Evolutionary conservation across 495 filamentous ascomycete species (phyloP).

Genomic region (Neurospora sp.): DNA sequence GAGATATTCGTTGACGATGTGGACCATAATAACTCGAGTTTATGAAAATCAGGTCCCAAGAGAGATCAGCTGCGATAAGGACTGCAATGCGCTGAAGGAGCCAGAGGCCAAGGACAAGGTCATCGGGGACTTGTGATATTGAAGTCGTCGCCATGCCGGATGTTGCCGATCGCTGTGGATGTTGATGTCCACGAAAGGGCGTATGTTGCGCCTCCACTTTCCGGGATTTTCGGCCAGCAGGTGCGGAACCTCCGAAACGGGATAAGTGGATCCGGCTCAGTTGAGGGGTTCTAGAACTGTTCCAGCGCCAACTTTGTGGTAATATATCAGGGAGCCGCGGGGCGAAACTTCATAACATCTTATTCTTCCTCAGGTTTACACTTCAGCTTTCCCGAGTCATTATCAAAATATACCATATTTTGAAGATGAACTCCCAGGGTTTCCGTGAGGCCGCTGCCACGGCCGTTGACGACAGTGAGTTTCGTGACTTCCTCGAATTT

Average conservation of each 20-base stretch:
- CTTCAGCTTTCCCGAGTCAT: not conserved
- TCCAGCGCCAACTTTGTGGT: not conserved
- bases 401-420: not conserved
- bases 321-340: not conserved
- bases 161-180: not conserved
- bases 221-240: not conserved
- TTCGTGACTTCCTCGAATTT: not conserved
- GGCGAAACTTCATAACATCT: not conserved
- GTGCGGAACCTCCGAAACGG: not conserved
- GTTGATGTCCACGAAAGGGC: not conserved
- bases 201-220: not conserved
- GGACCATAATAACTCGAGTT: not conserved
- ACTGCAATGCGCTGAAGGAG: conserved; percentile 1
- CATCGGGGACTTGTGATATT: not conserved
- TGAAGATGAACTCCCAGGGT: conserved; percentile 66
- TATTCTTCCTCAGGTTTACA: not conserved
- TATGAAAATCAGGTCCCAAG: not conserved
- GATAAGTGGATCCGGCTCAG: not conserved
- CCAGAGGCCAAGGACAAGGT: not conserved
- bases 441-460: conserved; percentile 75
- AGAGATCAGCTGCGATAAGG: conserved; percentile 5
- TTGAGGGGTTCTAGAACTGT: not conserved
- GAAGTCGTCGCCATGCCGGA: not conserved
- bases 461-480: conserved; percentile 76
- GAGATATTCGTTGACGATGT: not conserved